Percentiles rank a stretch among this genome's conserved stretches.
Conservation (phyloP, 176 grass and related monocot species). For the Avena eriantha region DNA sequence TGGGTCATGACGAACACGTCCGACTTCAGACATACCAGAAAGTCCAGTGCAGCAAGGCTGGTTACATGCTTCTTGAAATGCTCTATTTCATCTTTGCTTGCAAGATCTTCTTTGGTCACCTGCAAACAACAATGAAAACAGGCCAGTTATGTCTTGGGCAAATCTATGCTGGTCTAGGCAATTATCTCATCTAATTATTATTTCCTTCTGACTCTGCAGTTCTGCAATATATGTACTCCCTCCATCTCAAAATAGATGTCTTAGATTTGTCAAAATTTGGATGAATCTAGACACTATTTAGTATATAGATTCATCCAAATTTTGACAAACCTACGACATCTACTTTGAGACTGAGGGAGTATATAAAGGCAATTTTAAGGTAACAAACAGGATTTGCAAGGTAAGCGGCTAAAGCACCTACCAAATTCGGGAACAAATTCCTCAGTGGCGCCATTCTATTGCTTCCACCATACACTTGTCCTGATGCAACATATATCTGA, state of each 20-base stretch:
- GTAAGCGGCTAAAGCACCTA: conserved; percentile 34
- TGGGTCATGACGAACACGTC: conserved; percentile 98
- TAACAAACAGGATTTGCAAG: background rate
- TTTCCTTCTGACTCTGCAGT: background rate
- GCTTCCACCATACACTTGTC: conserved; percentile 92
- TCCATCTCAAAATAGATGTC: too few relatives aligned
- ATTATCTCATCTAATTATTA: background rate
- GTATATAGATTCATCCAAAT: too few relatives aligned
- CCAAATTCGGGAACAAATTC: conserved; percentile 98
- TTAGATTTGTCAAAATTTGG: too few relatives aligned
- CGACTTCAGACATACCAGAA: conserved; percentile 91
- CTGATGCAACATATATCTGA: conserved; percentile 98
- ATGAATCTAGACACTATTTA: too few relatives aligned
- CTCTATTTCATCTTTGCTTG: conserved; percentile 83
- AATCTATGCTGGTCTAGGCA: background rate
- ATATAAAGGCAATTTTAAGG: background rate
- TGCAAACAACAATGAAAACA: conserved; percentile 27
- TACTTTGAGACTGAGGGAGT: too few relatives aligned
- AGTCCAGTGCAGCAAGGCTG: conserved; percentile 89
- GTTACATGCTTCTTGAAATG: conserved; percentile 99
- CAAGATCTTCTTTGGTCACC: conserved; percentile 93
- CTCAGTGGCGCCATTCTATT: conserved; percentile 87
- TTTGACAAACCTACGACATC: too few relatives aligned
- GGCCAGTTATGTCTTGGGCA: background rate
- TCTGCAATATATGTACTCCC: background rate